Evolutionary conservation across 2,329 filamentous ascomycete species (phyloP).

Genomic region (Ceratocystis variospora): DNA sequence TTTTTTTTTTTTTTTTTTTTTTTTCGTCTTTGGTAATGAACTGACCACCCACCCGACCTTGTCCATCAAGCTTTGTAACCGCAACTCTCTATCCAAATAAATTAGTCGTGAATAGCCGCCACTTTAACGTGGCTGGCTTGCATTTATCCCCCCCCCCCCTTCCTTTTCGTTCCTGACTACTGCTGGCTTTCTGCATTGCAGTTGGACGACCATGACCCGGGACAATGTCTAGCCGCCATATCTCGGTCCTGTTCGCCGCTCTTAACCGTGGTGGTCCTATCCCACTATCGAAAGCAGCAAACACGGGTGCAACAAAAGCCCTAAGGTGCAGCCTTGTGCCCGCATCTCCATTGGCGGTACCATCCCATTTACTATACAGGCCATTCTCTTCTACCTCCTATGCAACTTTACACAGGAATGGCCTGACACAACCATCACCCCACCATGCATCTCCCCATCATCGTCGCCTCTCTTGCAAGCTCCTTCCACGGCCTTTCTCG

Average conservation of each 20-base stretch:
- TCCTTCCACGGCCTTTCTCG: not conserved
- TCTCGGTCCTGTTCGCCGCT: conserved; percentile 8
- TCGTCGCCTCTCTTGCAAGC: not conserved
- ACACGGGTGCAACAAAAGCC: not conserved
- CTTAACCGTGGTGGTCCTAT: not conserved
- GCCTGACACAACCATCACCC: conserved; percentile 5
- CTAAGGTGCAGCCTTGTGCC: not conserved
- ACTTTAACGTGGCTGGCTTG: conserved; percentile 20
- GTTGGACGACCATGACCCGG: conserved; percentile 27
- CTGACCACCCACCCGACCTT: not conserved
- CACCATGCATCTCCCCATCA: conserved; percentile 5
- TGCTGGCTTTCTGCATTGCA: conserved; percentile 19
- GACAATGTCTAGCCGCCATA: conserved; percentile 30
- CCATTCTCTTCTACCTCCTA: not conserved
- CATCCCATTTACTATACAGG: not conserved
- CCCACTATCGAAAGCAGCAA: not conserved
- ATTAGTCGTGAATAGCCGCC: conserved; percentile 18
- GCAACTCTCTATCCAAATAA: not conserved
- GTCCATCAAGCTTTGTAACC: not conserved
- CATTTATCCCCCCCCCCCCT: not conserved
- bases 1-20: conserved; percentile 8
- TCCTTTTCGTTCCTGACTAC: not conserved
- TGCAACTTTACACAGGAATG: not conserved
- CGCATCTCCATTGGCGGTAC: not conserved
- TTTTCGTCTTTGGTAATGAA: not conserved